Conservation (phyloP, 257 asterid genomes). For the Henckelia pumila region DNA sequence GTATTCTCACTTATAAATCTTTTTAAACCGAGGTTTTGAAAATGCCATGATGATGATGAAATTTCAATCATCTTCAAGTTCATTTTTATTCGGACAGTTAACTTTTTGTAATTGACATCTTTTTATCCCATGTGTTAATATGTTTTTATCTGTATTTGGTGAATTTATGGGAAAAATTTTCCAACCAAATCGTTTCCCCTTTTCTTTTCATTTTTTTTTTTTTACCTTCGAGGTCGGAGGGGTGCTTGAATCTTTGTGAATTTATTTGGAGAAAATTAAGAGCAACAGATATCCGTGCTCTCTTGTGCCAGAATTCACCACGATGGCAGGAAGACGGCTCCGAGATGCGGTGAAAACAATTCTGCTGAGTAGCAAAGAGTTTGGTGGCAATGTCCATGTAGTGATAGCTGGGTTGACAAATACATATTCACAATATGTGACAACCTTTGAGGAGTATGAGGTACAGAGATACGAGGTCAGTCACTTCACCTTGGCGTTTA, state of each 20-base stretch:
- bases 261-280: neutral
- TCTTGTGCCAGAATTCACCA: conserved; percentile 66
- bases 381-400: conserved; percentile 58
- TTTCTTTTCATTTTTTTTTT: too few relatives aligned
- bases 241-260: neutral
- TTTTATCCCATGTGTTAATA: too few relatives aligned
- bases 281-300: neutral
- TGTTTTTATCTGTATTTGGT: too few relatives aligned
- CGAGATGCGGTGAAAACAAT: conserved; percentile 82
- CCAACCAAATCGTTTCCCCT: too few relatives aligned
- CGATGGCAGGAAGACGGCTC: conserved; percentile 98
- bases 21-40: neutral
- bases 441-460: conserved; percentile 88
- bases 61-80: neutral
- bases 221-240: too few relatives aligned
- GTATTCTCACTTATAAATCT: neutral
- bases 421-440: conserved; percentile 86
- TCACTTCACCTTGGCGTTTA: conserved; percentile 14
- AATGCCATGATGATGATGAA: neutral
- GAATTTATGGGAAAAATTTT: too few relatives aligned
- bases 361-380: conserved; percentile 46
- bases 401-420: conserved; percentile 95
- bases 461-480: conserved; percentile 97
- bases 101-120: too few relatives aligned
- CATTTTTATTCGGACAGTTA: too few relatives aligned